Evolutionary conservation across 1,284 basidiomycete species (phyloP).

Genomic region (Leccinum pachyderme): DNA sequence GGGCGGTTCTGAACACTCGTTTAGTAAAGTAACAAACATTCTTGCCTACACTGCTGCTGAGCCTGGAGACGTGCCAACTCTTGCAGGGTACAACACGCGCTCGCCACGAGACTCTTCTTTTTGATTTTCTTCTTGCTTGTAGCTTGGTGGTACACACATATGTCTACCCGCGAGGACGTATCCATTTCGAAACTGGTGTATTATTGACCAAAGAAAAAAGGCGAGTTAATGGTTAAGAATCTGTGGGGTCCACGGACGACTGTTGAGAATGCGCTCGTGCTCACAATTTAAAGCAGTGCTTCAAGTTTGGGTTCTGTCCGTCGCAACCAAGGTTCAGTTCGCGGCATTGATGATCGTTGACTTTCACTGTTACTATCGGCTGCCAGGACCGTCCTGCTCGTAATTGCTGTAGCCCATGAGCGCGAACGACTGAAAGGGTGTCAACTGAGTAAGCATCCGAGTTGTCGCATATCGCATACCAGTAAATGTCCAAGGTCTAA

Average conservation of each 20-base stretch:
- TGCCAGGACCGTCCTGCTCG: conserved; percentile 57
- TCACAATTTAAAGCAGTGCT: conserved; percentile 51
- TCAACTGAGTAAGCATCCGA: not conserved
- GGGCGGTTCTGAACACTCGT: not conserved
- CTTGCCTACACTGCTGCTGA: conserved; percentile 33
- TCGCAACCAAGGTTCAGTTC: conserved; percentile 62
- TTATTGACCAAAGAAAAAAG: not conserved
- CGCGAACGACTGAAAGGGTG: conserved; percentile 40
- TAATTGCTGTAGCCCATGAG: conserved; percentile 45
- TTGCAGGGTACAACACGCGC: conserved; percentile 44
- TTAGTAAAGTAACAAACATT: conserved; percentile 36
- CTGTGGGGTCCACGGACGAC: not conserved
- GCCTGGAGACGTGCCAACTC: conserved; percentile 51
- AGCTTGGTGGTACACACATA: conserved; percentile 54
- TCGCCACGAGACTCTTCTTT: conserved; percentile 52
- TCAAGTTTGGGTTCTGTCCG: conserved; percentile 67
- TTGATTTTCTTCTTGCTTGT: conserved; percentile 59
- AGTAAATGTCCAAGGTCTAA: conserved; percentile 14
- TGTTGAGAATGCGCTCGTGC: not conserved
- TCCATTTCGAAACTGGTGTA: conserved; percentile 39
- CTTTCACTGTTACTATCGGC: conserved; percentile 56
- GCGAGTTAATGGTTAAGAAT: not conserved
- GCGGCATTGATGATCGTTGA: conserved; percentile 46
- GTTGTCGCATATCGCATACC: conserved; percentile 2
- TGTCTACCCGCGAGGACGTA: conserved; percentile 42